Percentiles rank a stretch among this genome's conserved stretches.
phyloP scores from a whole-genome alignment of 805 yeast species.

The Yamadazyma nakazawae region DNA sequence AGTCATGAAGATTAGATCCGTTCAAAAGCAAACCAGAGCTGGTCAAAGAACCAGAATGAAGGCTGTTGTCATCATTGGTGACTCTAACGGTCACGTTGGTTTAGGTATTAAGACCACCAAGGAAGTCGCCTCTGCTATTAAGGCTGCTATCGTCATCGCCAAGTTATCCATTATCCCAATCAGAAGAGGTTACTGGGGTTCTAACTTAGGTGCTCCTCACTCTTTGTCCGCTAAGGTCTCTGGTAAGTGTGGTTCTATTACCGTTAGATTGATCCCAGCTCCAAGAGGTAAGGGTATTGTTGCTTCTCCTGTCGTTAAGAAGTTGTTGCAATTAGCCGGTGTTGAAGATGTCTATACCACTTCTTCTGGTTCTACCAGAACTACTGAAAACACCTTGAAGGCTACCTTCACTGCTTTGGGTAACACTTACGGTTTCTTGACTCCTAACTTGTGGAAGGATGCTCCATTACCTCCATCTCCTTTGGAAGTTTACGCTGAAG shows the following conservation, averaged over 20 bases:
- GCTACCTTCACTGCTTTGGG: constrained; percentile 99
- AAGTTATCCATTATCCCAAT: constrained; percentile 98
- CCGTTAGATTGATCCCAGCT: constrained; percentile 98
- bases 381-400: constrained; percentile 99
- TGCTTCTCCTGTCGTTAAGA: constrained; percentile 99
- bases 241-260: constrained; percentile 99
- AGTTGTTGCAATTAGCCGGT: constrained; percentile 99
- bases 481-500: constrained; percentile 90
- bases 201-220: constrained; percentile 99
- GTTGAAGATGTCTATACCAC: constrained; percentile 99
- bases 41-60: constrained; percentile 99
- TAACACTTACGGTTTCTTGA: constrained; percentile 99
- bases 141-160: constrained; percentile 99
- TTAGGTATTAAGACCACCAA: constrained; percentile 99
- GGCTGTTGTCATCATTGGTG: constrained; percentile 99
- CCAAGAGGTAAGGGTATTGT: constrained; percentile 99
- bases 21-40: constrained; percentile 99
- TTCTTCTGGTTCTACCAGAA: constrained; percentile 98
- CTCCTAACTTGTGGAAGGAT: constrained; percentile 98
- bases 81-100: constrained; percentile 99
- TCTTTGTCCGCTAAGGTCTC: constrained; percentile 96
- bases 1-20: constrained; percentile 99
- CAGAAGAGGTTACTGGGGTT: constrained; percentile 99
- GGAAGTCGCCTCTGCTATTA: constrained; percentile 99
- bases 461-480: constrained; percentile 86